Conservation (phyloP, 805 yeast species). For the Candida berthetii region DNA sequence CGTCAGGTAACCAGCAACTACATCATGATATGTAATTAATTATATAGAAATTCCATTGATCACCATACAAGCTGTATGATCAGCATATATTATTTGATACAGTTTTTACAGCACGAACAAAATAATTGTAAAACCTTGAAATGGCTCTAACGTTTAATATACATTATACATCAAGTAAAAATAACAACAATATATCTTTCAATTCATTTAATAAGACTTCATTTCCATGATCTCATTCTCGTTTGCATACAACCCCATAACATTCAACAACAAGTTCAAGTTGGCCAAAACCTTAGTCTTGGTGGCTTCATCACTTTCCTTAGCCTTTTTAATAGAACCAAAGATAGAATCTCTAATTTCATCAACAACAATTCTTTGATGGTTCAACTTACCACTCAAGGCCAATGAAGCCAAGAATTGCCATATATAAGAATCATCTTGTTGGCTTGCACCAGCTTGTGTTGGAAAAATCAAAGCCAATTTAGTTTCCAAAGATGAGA, state of each 20-base stretch:
- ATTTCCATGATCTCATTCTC: constrained; percentile 85
- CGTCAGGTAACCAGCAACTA: no score
- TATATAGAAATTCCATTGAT: no score
- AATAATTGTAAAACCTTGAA: no score
- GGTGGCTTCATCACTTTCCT: constrained; percentile 32
- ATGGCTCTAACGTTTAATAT: no score
- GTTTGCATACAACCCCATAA: constrained; percentile 92
- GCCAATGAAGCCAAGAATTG: constrained; percentile 94
- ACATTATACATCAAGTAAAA: no score
- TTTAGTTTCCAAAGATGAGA: constrained; percentile 73
- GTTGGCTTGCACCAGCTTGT: constrained; percentile 19
- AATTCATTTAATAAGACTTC: constrained; percentile 13
- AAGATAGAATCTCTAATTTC: constrained; percentile 92
- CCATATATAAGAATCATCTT: constrained; percentile 65
- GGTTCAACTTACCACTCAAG: constrained; percentile 81
- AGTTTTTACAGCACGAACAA: no score
- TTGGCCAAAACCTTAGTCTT: constrained; percentile 64
- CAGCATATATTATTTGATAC: no score
- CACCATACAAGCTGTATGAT: no score
- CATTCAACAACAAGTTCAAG: constrained; percentile 87
- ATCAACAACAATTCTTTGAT: constrained; percentile 90
- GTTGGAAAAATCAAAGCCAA: constrained; percentile 81
- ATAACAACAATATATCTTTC: no score
- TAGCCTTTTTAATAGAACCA: constrained; percentile 77
- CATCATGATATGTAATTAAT: no score